A percentile compares a stretch with the other conserved stretches of the same genome.
phyloP scores from a whole-genome alignment of 2,329 filamentous ascomycete species.

The Akanthomyces muscarius region DNA sequence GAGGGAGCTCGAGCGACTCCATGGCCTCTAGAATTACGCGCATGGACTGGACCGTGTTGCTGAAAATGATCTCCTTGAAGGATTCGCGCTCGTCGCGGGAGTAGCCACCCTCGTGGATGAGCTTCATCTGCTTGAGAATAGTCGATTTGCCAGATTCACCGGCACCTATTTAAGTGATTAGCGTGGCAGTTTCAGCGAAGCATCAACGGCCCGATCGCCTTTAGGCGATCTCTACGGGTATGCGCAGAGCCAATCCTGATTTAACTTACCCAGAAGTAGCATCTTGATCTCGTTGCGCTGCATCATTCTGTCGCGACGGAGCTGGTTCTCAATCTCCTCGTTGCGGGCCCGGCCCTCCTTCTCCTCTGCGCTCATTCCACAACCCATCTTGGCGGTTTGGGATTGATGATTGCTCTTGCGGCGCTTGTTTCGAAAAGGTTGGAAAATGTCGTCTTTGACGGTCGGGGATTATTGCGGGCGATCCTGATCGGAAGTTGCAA shows the following conservation, averaged over 20 bases:
- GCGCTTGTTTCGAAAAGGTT: background rate
- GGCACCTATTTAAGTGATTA: constrained; percentile 49
- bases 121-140: constrained; percentile 99
- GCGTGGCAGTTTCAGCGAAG: background rate
- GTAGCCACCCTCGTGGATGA: constrained; percentile 98
- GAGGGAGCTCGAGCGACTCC: constrained; percentile 69
- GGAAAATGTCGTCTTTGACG: constrained; percentile 15
- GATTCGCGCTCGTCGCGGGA: constrained; percentile 78
- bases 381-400: constrained; percentile 78
- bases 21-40: constrained; percentile 66
- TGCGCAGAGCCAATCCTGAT: background rate
- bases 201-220: background rate
- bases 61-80: constrained; percentile 69
- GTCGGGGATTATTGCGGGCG: background rate
- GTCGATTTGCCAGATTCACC: constrained; percentile 95
- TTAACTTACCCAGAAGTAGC: constrained; percentile 78
- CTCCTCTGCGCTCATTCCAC: constrained; percentile 99
- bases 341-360: constrained; percentile 99
- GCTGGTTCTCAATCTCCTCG: constrained; percentile 99
- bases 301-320: constrained; percentile 98
- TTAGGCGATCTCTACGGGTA: background rate
- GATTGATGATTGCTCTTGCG: constrained; percentile 21
- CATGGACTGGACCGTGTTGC: constrained; percentile 67
- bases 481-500: background rate
- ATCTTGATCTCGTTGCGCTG: constrained; percentile 99